phyloP scores from a whole-genome alignment of 495 filamentous ascomycete genomes.

The Ramalina peruviana region DNA sequence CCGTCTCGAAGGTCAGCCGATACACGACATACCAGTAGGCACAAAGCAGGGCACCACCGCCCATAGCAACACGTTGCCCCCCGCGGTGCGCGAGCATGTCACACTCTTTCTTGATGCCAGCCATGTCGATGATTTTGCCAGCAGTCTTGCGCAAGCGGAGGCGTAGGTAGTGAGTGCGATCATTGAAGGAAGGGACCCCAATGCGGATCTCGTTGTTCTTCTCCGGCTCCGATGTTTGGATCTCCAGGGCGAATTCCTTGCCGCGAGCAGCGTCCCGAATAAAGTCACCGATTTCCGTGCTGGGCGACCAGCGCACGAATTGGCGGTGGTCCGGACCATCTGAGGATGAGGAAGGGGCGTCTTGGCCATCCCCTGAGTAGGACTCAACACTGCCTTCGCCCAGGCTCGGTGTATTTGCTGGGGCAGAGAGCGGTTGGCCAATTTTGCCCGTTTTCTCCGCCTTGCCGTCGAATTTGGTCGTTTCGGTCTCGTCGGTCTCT shows the following conservation, averaged over 20 bases:
- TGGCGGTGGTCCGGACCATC: constrained; percentile 23
- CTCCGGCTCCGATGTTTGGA: constrained; percentile 48
- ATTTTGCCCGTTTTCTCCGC: constrained; percentile 32
- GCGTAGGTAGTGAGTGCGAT: constrained; percentile 77
- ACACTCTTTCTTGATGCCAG: constrained; percentile 68
- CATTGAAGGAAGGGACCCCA: constrained; percentile 72
- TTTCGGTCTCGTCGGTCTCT: constrained; percentile 24
- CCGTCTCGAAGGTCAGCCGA: constrained; percentile 62
- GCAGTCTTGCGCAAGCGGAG: constrained; percentile 59
- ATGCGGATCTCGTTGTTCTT: constrained; percentile 46
- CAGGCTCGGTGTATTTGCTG: not conserved
- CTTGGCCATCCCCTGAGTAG: constrained; percentile 45
- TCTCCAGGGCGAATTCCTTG: constrained; percentile 70
- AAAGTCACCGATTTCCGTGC: constrained; percentile 89
- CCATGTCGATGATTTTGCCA: constrained; percentile 46
- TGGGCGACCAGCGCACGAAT: constrained; percentile 83
- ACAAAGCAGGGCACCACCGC: constrained; percentile 55
- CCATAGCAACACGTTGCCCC: constrained; percentile 66
- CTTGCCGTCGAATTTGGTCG: constrained; percentile 37
- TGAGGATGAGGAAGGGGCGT: constrained; percentile 17
- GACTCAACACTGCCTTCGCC: constrained; percentile 43
- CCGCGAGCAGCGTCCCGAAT: constrained; percentile 79
- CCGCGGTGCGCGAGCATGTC: constrained; percentile 60
- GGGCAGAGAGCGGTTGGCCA: constrained; percentile 12
- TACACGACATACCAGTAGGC: constrained; percentile 76